Conservation (phyloP, 495 filamentous ascomycete genomes). For the Neurospora pannonica region DNA sequence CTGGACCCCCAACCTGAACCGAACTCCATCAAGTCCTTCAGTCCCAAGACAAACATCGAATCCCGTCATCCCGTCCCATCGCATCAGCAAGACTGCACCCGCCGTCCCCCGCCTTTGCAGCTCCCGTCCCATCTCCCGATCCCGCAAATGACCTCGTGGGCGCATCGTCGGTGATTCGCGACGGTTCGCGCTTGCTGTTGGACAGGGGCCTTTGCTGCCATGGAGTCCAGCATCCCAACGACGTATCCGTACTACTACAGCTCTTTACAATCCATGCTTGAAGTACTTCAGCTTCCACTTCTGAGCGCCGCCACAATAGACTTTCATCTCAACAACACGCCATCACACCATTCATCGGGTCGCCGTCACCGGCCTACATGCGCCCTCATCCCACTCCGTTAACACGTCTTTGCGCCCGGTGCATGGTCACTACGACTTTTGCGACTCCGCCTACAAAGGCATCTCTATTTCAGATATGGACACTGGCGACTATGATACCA, state of each 20-base stretch:
- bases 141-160: conserved; percentile 8
- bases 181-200: conserved; percentile 1
- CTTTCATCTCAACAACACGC: background rate
- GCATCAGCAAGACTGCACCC: background rate
- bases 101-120: background rate
- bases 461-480: conserved; percentile 36
- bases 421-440: conserved; percentile 12
- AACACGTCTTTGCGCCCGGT: conserved; percentile 11
- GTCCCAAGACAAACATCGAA: background rate
- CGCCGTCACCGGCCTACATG: conserved; percentile 9
- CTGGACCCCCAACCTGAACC: background rate
- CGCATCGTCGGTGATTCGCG: conserved; percentile 9
- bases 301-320: background rate
- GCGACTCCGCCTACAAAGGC: conserved; percentile 9
- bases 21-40: background rate
- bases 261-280: background rate
- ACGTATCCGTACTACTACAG: conserved; percentile 10
- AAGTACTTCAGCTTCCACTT: background rate
- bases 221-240: conserved; percentile 19
- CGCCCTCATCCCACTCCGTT: conserved; percentile 3
- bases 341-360: background rate
- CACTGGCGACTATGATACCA: conserved; percentile 45
- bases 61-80: background rate
- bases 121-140: background rate
- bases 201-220: conserved; percentile 13